Base-by-base conservation (phyloP, 768 basidiomycete species). In the Melanogaster broomeanus region DNA sequence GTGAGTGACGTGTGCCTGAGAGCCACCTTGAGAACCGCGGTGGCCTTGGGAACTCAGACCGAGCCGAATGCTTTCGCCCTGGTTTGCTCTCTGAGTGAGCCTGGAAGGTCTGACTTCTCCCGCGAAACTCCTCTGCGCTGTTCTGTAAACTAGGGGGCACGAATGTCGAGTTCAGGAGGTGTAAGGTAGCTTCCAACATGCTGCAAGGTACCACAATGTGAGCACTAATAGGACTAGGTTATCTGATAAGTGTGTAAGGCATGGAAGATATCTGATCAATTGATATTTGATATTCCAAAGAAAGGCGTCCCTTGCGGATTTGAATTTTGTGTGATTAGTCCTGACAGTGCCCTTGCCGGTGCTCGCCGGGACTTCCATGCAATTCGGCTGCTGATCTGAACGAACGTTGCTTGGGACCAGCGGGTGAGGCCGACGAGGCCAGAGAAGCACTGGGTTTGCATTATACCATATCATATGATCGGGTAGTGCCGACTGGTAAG, bases 321-420 rank as follows among this genome's bases (percentile, higher is more conserved):
- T 40, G 40, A 41, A 11, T 35, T 46, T 19, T 38, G 60, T 62
- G 39, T 47, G 19, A 25, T 19, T 25, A 18, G 24, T 46, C 39
- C n/a, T 40, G n/a, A 33, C 37, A 25, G 35, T 37, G 12, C 25
- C 31, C 50, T 53, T 24, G 9, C 49, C 55, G 63, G 39, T 56
- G 56, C 56, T 66, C 61, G 52, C 52, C 31, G 59, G 61, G 58
- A 66, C 52, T 52, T 55, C 55, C 49, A 37, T 44, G 6, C 21
- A 40, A 28, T 49, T 55, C 27, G 41, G 55, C 49, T 52, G 51
- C 52, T 49, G 64, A 68, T 60, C 57, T 60, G 42, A 44, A 55
- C n/a, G n/a, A n/a, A n/a, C n/a, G n/a, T n/a, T n/a, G n/a, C n/a
- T n/a, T n/a, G n/a, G n/a, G n/a, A n/a, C n/a, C n/a, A n/a, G n/a